A percentile compares a stretch with the other conserved stretches of the same genome.
These are phyloP conservation scores for Alternaria postmessia DNA, from an alignment of 2,329 filamentous ascomycete species.

Conservation along the genomic window DNA sequence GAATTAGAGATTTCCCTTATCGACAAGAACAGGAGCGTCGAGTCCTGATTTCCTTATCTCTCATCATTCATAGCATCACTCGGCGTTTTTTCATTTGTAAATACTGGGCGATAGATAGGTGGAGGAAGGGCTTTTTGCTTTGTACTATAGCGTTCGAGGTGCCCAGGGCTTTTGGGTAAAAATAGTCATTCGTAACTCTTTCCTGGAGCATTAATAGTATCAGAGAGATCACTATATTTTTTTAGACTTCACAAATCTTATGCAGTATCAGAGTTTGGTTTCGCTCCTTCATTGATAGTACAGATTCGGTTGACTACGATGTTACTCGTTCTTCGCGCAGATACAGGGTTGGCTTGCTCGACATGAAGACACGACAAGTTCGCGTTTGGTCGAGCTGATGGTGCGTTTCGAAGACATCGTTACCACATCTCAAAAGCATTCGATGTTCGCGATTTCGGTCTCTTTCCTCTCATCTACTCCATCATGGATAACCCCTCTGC, in stretches of 20 bases:
- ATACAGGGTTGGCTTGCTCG: background rate
- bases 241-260: background rate
- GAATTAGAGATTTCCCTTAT: conserved; percentile 6
- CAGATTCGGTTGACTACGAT: background rate
- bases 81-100: conserved; percentile 10
- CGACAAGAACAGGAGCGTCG: background rate
- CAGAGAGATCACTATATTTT: background rate
- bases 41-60: background rate
- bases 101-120: background rate
- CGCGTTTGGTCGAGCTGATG: too few species aligned
- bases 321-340: background rate
- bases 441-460: too few species aligned
- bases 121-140: background rate
- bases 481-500: background rate
- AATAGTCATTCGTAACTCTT: background rate
- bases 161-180: background rate
- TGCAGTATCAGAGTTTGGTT: background rate
- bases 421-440: too few species aligned
- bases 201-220: background rate
- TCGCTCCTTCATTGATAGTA: background rate
- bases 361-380: too few species aligned
- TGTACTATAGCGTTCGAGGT: background rate
- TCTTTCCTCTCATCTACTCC: background rate
- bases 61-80: background rate
- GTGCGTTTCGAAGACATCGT: too few species aligned